phyloP scores from a whole-genome alignment of 2,329 filamentous ascomycete species.

The Calonectria montana region DNA sequence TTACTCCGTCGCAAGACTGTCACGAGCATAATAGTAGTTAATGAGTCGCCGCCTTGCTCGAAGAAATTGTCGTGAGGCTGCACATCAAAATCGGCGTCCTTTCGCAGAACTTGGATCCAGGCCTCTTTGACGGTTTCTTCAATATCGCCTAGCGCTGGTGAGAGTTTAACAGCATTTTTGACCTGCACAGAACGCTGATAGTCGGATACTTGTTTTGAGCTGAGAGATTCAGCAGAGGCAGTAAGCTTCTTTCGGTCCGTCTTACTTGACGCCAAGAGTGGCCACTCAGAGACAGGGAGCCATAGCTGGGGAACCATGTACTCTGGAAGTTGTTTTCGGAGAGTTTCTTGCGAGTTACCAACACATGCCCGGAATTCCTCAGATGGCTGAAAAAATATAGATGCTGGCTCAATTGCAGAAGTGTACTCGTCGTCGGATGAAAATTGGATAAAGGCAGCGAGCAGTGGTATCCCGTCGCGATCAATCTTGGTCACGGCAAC shows the following conservation, averaged over 20 bases:
- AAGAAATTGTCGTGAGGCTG: not conserved
- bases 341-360: not conserved
- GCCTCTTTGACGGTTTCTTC: not conserved
- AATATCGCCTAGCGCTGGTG: not conserved
- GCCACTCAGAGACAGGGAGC: not conserved
- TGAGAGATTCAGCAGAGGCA: not conserved
- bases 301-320: not conserved
- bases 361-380: not conserved
- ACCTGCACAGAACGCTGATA: not conserved
- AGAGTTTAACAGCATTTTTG: fast-evolving
- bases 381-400: not conserved
- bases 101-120: not conserved
- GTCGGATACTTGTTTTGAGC: not conserved
- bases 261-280: not conserved
- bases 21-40: not conserved
- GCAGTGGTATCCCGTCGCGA: not conserved
- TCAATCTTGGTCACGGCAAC: not conserved
- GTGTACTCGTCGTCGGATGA: not conserved
- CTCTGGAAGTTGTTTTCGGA: not conserved
- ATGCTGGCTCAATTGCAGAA: not conserved
- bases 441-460: not conserved
- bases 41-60: not conserved
- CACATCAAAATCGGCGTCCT: not conserved
- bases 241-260: not conserved
- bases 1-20: not conserved